A percentile compares a stretch with the other conserved stretches of the same genome.
These are phyloP conservation scores for Melastoma malabathricum DNA, from an alignment of 345 rosid genomes.

Conservation along the genomic window DNA sequence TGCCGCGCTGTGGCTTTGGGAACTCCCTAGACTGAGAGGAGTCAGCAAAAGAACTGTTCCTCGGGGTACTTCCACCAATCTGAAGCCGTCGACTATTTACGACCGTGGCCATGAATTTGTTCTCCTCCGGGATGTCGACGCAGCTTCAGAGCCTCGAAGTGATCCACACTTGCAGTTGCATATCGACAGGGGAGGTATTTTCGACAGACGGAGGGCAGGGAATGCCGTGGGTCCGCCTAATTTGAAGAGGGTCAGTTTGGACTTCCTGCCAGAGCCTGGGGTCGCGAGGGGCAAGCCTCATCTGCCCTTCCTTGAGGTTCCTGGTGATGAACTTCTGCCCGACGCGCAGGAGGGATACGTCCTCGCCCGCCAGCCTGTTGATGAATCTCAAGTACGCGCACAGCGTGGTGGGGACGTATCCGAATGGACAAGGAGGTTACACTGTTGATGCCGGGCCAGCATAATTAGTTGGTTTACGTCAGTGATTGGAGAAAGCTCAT, in stretches of 20 bases:
- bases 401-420: conserved; percentile 1
- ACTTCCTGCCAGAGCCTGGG: conserved; percentile 4
- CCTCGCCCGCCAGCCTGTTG: background rate
- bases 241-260: conserved; percentile 2
- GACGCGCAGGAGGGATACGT: background rate
- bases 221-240: background rate
- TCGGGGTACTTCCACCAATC: background rate
- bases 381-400: background rate
- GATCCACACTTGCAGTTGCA: conserved; percentile 6
- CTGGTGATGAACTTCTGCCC: background rate
- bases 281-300: conserved; percentile 1
- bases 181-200: background rate
- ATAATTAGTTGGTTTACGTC: too few species aligned
- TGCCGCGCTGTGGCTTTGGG: conserved; percentile 5
- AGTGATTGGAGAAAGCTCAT: too few species aligned
- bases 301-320: background rate
- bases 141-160: conserved; percentile 2
- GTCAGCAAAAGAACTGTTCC: background rate
- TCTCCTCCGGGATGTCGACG: background rate
- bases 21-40: conserved; percentile 4
- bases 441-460: too few species aligned
- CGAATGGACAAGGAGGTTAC: conserved; percentile 1
- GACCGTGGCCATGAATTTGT: conserved; percentile 5
- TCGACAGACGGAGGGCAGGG: background rate
- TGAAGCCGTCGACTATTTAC: conserved; percentile 3